A percentile compares a stretch with the other conserved stretches of the same genome.
Conservation (phyloP, 768 basidiomycete genomes). For the Plicaturopsis crispa region DNA sequence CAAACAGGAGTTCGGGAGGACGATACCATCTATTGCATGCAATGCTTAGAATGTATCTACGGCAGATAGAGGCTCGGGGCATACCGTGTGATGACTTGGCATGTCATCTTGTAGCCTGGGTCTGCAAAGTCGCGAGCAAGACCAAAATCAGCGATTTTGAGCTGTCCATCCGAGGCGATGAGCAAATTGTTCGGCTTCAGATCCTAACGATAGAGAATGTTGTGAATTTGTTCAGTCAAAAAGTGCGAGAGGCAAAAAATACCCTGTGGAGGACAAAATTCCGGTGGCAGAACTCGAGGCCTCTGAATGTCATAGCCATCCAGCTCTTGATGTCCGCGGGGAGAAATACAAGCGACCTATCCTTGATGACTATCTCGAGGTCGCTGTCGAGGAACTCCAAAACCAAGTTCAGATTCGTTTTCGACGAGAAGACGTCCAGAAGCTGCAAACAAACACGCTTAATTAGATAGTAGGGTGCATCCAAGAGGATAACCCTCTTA, state of each 20-base stretch:
- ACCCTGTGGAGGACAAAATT: constrained; percentile 93
- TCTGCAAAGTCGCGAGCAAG: constrained; percentile 95
- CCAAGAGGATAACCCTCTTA: constrained; percentile 19
- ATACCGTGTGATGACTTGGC: constrained; percentile 94
- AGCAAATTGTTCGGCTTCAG: constrained; percentile 98
- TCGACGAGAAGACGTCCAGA: constrained; percentile 93
- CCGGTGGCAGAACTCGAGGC: constrained; percentile 96
- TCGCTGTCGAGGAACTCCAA: constrained; percentile 95
- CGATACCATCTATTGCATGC: constrained; percentile 96
- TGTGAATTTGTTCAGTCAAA: not conserved
- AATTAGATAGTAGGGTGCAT: not conserved
- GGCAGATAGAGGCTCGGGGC: not conserved
- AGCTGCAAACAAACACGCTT: constrained; percentile 41
- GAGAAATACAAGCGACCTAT: constrained; percentile 84
- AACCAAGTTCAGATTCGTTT: constrained; percentile 94
- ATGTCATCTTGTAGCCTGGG: constrained; percentile 94
- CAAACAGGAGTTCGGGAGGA: constrained; percentile 91
- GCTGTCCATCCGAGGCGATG: constrained; percentile 80
- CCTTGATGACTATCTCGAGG: constrained; percentile 94
- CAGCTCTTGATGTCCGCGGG: constrained; percentile 97
- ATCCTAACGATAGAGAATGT: too few relatives aligned
- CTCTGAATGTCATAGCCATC: constrained; percentile 98
- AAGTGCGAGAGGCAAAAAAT: constrained; percentile 4
- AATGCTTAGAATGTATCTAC: constrained; percentile 2
- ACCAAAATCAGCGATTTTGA: constrained; percentile 99